Percentiles rank a stretch among this genome's conserved stretches.
Evolutionary conservation across 768 basidiomycete genomes (phyloP).

Genomic region (Pleurotus citrinopileatus): DNA sequence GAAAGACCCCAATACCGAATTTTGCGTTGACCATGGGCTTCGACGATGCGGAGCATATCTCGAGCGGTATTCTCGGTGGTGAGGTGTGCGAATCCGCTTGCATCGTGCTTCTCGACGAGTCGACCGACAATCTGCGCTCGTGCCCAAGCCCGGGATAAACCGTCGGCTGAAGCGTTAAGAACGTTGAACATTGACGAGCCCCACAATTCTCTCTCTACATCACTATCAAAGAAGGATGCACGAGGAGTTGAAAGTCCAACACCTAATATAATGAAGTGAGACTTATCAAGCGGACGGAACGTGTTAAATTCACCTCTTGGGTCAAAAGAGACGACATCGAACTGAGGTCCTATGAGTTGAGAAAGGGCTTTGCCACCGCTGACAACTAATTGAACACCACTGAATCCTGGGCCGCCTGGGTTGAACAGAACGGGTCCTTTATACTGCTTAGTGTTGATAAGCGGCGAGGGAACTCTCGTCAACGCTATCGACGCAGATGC

Average conservation of each 20-base stretch:
- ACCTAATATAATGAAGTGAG: slow-evolving; percentile 19
- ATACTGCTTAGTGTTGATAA: slow-evolving; percentile 25
- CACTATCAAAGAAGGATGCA: slow-evolving; percentile 31
- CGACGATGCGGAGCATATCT: slow-evolving; percentile 34
- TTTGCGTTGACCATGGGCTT: slow-evolving; percentile 29
- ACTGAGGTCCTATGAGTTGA: slow-evolving; percentile 35
- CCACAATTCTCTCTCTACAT: slow-evolving; percentile 31
- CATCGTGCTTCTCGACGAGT: slow-evolving; percentile 28
- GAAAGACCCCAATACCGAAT: slow-evolving; percentile 21
- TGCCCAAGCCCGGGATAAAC: slow-evolving; percentile 28
- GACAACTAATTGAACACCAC: slow-evolving; percentile 31
- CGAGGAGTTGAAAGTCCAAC: slow-evolving; percentile 31
- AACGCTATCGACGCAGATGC: slow-evolving; percentile 39
- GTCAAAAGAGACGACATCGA: slow-evolving; percentile 46
- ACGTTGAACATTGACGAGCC: slow-evolving; percentile 9
- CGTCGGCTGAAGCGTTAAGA: slow-evolving; percentile 22
- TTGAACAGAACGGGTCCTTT: slow-evolving; percentile 44
- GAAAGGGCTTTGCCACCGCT: slow-evolving; percentile 22
- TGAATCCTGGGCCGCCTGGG: slow-evolving; percentile 48
- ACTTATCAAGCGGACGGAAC: not conserved
- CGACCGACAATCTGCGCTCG: slow-evolving; percentile 26
- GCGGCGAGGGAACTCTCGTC: slow-evolving; percentile 34
- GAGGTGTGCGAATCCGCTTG: slow-evolving; percentile 24
- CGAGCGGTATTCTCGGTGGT: slow-evolving; percentile 35
- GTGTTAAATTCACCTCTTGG: slow-evolving; percentile 33